phyloP scores from a whole-genome alignment of 768 basidiomycete species.

The Boletus tomentosulus region DNA sequence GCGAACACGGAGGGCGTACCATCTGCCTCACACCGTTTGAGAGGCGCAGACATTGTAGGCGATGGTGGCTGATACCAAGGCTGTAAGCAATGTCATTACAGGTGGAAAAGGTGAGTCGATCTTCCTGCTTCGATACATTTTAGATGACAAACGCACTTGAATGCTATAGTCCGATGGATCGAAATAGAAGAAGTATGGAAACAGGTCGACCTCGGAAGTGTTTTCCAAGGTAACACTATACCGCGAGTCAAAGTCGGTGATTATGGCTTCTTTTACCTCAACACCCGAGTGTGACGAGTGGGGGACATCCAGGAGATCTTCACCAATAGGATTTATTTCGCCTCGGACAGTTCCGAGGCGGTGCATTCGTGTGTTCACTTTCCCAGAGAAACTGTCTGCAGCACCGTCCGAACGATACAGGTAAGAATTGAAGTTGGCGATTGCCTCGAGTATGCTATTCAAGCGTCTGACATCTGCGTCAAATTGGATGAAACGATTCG shows the following conservation, averaged over 20 bases:
- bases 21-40: background rate
- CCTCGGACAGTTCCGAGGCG: background rate
- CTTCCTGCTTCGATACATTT: background rate
- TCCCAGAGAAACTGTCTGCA: slow-evolving; percentile 6
- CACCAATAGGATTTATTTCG: slow-evolving; percentile 6
- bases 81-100: background rate
- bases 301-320: slow-evolving; percentile 7
- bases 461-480: slow-evolving; percentile 1
- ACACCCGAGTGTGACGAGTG: background rate
- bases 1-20: slow-evolving; percentile 14
- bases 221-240: slow-evolving; percentile 20
- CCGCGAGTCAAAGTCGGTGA: slow-evolving; percentile 7
- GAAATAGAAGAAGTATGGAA: slow-evolving; percentile 24
- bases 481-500: slow-evolving; percentile 1
- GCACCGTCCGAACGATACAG: slow-evolving; percentile 14
- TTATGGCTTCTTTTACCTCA: slow-evolving; percentile 7
- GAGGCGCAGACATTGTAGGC: slow-evolving; percentile 6
- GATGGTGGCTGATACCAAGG: slow-evolving; percentile 15
- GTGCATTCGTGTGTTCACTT: slow-evolving; percentile 11
- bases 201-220: slow-evolving; percentile 12
- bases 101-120: background rate
- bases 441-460: slow-evolving; percentile 3
- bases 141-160: slow-evolving; percentile 4
- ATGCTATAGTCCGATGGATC: slow-evolving; percentile 20
- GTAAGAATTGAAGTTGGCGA: slow-evolving; percentile 20